Conservation (phyloP, 306 rosid genomes). For the Alnus glutinosa region DNA sequence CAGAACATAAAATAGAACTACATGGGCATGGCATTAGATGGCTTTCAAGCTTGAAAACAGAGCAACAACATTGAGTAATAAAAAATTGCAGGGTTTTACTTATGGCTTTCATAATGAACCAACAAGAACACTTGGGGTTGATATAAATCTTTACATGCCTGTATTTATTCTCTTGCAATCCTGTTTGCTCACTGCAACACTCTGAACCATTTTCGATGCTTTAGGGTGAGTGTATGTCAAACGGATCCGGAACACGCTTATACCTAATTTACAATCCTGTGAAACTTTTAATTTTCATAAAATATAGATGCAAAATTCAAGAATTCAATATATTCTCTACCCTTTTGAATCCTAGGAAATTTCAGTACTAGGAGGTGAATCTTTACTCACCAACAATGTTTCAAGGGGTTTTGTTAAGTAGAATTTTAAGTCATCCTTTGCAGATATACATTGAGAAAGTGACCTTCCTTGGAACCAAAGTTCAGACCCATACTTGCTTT, state of each 20-base stretch:
- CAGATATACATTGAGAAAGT: slow-evolving; percentile 44
- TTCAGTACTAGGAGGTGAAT: neutral
- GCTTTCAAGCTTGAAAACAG: slow-evolving; percentile 5
- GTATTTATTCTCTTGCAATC: slow-evolving; percentile 66
- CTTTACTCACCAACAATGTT: slow-evolving; percentile 56
- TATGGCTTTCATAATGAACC: neutral
- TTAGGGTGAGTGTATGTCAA: slow-evolving; percentile 52
- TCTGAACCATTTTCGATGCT: slow-evolving; percentile 33
- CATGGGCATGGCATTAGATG: neutral
- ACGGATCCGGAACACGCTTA: slow-evolving; percentile 58
- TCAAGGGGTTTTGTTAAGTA: slow-evolving; percentile 59
- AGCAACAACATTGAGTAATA: neutral
- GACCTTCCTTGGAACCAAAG: slow-evolving; percentile 59
- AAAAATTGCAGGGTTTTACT: slow-evolving; percentile 1
- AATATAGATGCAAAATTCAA: slow-evolving; percentile 15
- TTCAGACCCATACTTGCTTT: slow-evolving; percentile 60
- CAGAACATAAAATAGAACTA: neutral
- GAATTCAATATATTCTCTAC: slow-evolving; percentile 2
- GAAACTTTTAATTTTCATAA: slow-evolving; percentile 41
- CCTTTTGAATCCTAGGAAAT: neutral
- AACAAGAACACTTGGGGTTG: neutral
- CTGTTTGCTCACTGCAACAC: slow-evolving; percentile 34
- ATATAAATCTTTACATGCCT: slow-evolving; percentile 45
- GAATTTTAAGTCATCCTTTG: slow-evolving; percentile 73
- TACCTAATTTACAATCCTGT: slow-evolving; percentile 64